phyloP scores from a whole-genome alignment of 768 basidiomycete species.

The Pulveroboletus ravenelii region DNA sequence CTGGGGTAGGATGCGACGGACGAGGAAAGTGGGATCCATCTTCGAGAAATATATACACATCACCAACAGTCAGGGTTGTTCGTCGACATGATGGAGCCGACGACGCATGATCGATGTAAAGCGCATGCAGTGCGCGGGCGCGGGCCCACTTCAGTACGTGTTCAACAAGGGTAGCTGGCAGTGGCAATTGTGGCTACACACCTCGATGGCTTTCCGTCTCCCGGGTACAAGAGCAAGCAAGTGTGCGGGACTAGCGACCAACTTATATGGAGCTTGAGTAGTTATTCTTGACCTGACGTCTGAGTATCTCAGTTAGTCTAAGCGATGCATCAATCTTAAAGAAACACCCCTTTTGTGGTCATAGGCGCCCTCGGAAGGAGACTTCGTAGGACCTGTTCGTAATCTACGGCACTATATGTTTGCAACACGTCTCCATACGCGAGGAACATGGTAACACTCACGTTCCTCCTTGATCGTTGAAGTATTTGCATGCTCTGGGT shows the following conservation, averaged over 20 bases:
- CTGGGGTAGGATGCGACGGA: constrained; percentile 12
- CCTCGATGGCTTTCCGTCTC: constrained; percentile 47
- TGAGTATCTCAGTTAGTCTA: constrained; percentile 6
- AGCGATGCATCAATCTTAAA: too few species aligned
- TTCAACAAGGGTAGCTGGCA: constrained; percentile 1
- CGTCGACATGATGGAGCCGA: constrained; percentile 16
- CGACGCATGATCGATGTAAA: constrained; percentile 32
- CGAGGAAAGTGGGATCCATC: constrained; percentile 35
- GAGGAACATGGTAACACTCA: constrained; percentile 7
- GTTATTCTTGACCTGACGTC: constrained; percentile 34
- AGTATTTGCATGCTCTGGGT: neutral
- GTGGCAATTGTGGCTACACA: constrained; percentile 18
- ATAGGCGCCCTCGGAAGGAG: constrained; percentile 41
- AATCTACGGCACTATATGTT: constrained; percentile 22
- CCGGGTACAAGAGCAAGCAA: constrained; percentile 36
- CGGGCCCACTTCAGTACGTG: constrained; percentile 35
- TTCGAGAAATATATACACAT: constrained; percentile 42
- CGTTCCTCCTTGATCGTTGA: constrained; percentile 13
- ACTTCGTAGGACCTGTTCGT: constrained; percentile 29
- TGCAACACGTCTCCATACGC: neutral
- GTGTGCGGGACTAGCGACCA: constrained; percentile 33
- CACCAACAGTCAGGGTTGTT: constrained; percentile 34
- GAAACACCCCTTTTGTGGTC: constrained; percentile 14
- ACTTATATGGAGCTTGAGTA: constrained; percentile 34
- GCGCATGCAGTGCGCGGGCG: constrained; percentile 28